A percentile compares a stretch with the other conserved stretches of the same genome.
phyloP scores from a whole-genome alignment of 2,329 filamentous ascomycete genomes.

The Colletotrichum kahawae region DNA sequence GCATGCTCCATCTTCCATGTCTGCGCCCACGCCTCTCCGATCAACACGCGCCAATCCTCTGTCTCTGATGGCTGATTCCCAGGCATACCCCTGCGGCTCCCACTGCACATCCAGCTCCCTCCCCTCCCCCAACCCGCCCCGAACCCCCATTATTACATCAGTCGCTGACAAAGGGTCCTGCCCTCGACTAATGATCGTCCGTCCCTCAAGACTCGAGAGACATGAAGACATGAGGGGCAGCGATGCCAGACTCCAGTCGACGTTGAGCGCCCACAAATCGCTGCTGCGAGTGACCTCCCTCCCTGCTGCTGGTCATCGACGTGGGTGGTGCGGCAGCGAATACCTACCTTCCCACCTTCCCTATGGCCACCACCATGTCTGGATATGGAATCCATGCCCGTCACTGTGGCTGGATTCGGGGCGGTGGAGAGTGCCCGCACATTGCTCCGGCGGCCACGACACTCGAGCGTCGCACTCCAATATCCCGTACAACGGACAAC shows the following conservation, averaged over 20 bases:
- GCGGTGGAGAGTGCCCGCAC: neutral
- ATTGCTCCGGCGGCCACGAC: neutral
- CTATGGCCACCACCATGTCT: neutral
- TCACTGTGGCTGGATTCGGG: neutral
- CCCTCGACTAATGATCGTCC: slow-evolving; percentile 1
- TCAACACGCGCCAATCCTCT: neutral
- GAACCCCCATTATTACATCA: neutral
- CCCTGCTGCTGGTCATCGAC: slow-evolving; percentile 6
- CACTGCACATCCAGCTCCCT: neutral
- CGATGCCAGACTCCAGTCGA: neutral
- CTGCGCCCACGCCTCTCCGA: neutral
- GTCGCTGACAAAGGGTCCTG: neutral
- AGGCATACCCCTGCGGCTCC: slow-evolving; percentile 12
- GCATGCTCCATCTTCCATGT: neutral
- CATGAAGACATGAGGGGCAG: neutral
- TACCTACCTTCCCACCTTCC: neutral
- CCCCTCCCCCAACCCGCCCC: neutral
- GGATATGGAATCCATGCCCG: neutral
- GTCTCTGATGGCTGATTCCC: neutral
- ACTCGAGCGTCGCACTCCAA: neutral
- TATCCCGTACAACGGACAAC: neutral
- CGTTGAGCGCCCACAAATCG: neutral
- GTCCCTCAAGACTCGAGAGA: neutral
- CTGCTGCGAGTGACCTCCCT: neutral
- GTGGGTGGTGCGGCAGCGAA: neutral